These are phyloP conservation scores for Capronia epimyces DNA, from an alignment of 2,329 filamentous ascomycete genomes.

Conservation along the genomic window DNA sequence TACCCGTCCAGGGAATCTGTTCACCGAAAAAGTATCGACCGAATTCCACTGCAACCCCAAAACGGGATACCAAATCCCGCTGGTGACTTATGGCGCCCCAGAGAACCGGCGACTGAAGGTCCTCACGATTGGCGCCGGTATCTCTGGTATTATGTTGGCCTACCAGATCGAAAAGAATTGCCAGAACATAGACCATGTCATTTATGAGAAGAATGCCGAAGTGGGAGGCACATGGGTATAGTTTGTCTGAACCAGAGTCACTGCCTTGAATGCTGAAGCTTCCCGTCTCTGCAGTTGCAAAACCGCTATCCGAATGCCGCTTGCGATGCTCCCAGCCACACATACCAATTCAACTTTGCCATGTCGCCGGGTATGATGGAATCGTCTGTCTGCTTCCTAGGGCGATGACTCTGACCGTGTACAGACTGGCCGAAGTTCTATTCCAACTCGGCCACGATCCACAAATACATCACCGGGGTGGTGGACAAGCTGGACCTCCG, in stretches of 20 bases:
- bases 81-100: not conserved
- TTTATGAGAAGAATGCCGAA: slow-evolving; percentile 42
- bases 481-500: slow-evolving; percentile 44
- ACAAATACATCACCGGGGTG: slow-evolving; percentile 45
- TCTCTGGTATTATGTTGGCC: slow-evolving; percentile 45
- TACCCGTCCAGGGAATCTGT: too few species aligned
- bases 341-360: slow-evolving; percentile 42
- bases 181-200: slow-evolving; percentile 24
- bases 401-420: slow-evolving; percentile 18
- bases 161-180: slow-evolving; percentile 44
- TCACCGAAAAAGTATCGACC: too few species aligned
- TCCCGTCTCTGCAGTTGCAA: slow-evolving; percentile 24
- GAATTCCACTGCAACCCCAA: too few species aligned
- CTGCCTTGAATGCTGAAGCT: not conserved
- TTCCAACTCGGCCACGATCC: slow-evolving; percentile 42
- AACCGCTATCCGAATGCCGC: slow-evolving; percentile 38
- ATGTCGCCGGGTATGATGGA: slow-evolving; percentile 33
- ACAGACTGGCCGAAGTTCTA: slow-evolving; percentile 45
- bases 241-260: slow-evolving; percentile 36
- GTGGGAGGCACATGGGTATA: slow-evolving; percentile 32
- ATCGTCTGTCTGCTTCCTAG: too few species aligned
- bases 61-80: not conserved
- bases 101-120: slow-evolving; percentile 39
- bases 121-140: slow-evolving; percentile 44
- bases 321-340: slow-evolving; percentile 44